These are phyloP conservation scores for Crithidia mellificae DNA, from an alignment of 208 protist species.

Conservation along the genomic window DNA sequence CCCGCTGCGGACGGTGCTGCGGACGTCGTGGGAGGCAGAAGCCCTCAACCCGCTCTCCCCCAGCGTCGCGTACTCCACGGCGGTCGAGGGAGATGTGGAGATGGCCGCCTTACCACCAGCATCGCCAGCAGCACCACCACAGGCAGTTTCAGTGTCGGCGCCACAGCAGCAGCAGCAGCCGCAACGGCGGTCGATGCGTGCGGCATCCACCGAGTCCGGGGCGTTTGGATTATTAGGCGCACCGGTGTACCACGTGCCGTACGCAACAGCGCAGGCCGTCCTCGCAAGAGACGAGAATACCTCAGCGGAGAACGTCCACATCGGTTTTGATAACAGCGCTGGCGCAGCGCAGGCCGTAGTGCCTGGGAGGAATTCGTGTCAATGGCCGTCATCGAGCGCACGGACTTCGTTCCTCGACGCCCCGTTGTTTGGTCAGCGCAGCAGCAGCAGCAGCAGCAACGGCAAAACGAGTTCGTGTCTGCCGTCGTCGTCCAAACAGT, in stretches of 20 bases:
- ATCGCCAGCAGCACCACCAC: too few species aligned
- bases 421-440: neutral
- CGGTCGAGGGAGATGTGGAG: too few species aligned
- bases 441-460: neutral
- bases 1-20: conserved; percentile 13
- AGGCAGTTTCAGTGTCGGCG: too few species aligned
- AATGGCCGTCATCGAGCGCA: neutral
- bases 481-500: neutral
- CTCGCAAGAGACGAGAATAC: too few species aligned
- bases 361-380: neutral
- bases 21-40: conserved; percentile 16
- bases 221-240: neutral
- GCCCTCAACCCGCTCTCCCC: conserved; percentile 1
- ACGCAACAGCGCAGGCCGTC: neutral
- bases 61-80: conserved; percentile 11
- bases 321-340: neutral
- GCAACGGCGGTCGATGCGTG: too few species aligned
- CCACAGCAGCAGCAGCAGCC: too few species aligned
- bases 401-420: neutral
- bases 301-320: too few species aligned
- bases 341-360: neutral
- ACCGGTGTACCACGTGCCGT: conserved; percentile 22
- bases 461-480: neutral
- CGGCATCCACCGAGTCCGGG: too few species aligned
- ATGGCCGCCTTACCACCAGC: too few species aligned